A percentile compares a stretch with the other conserved stretches of the same genome.
Conservation (phyloP, 148 eudicot genomes). For the Chenopodium berlandieri region DNA sequence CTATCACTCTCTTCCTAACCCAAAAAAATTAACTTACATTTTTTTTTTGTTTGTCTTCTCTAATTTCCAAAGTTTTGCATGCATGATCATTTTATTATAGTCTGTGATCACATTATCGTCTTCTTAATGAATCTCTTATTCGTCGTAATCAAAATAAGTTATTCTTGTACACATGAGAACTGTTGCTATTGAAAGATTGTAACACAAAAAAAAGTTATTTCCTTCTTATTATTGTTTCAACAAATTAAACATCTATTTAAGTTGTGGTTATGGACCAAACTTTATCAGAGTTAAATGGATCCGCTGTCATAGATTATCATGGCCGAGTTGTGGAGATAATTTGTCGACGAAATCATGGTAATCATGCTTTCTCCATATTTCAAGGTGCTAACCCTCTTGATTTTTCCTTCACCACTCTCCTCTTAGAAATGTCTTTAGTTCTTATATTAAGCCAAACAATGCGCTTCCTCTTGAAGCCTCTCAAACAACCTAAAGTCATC, state of each 20-base stretch:
- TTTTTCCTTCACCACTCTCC: conserved; percentile 52
- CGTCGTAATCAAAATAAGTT: no score
- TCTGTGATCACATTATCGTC: neutral
- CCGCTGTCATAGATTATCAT: conserved; percentile 19
- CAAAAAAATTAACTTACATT: neutral
- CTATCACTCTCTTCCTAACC: neutral
- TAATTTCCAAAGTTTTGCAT: neutral
- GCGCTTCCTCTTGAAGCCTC: conserved; percentile 63
- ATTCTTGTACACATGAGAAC: neutral
- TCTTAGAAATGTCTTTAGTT: conserved; percentile 46
- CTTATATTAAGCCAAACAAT: conserved; percentile 45
- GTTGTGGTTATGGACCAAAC: conserved; percentile 14
- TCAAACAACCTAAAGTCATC: conserved; percentile 63
- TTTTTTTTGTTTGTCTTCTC: neutral
- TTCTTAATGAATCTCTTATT: no score
- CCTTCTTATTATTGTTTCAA: neutral
- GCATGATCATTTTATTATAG: neutral
- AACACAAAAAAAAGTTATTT: no score
- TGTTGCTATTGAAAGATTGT: neutral
- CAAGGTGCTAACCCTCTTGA: conserved; percentile 40
- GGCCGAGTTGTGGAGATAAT: conserved; percentile 18
- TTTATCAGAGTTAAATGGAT: conserved; percentile 19
- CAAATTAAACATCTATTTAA: neutral
- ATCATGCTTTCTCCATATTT: conserved; percentile 46
- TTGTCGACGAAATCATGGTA: conserved; percentile 26